These are phyloP conservation scores for Suaeda aralocaspica DNA, from an alignment of 148 eudicot species.

Conservation along the genomic window DNA sequence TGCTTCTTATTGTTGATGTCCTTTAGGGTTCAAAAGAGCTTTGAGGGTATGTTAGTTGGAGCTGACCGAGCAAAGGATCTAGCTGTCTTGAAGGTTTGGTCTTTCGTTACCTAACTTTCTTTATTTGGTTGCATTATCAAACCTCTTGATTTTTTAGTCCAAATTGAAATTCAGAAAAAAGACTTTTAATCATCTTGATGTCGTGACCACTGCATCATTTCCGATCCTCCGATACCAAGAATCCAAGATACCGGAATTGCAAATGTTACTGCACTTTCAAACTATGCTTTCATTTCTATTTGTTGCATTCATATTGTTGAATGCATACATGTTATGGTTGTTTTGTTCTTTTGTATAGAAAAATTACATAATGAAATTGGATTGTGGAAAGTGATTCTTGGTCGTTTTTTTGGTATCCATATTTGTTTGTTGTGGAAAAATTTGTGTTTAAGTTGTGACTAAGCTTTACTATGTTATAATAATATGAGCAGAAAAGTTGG, in stretches of 20 bases:
- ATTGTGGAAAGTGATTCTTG: neutral
- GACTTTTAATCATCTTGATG: too few relatives aligned
- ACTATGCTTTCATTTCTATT: neutral
- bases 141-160: neutral
- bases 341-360: neutral
- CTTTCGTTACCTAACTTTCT: neutral
- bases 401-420: neutral
- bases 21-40: conserved; percentile 86
- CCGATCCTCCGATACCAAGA: too few relatives aligned
- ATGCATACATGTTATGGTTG: neutral
- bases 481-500: too few relatives aligned
- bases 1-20: conserved; percentile 17
- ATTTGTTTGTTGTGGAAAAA: neutral
- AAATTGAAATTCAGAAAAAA: too few relatives aligned
- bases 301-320: neutral
- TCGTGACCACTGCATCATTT: too few relatives aligned
- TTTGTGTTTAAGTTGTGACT: too few relatives aligned
- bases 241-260: too few relatives aligned
- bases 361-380: neutral
- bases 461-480: too few relatives aligned
- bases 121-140: neutral
- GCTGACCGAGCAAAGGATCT: conserved; percentile 99
- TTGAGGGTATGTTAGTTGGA: conserved; percentile 87
- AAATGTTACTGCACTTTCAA: too few relatives aligned
- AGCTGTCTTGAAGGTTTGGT: conserved; percentile 84